Evolutionary conservation across 441 rosid species (phyloP).

Genomic region (Eruca vesicaria): DNA sequence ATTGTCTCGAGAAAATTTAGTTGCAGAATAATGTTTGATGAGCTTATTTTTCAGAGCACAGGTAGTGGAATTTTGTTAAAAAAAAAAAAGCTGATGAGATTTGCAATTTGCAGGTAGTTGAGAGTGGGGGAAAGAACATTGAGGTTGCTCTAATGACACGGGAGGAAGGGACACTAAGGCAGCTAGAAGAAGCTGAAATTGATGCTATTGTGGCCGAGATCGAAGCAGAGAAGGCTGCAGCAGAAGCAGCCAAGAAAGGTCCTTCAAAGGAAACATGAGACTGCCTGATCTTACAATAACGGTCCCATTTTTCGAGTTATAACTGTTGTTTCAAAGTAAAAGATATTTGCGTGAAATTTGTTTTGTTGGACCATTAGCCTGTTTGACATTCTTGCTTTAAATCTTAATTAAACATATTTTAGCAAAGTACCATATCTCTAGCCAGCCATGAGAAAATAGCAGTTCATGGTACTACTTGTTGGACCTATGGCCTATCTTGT

Average conservation of each 20-base stretch:
- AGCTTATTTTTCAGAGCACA: neutral
- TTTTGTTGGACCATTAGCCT: neutral
- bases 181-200: conserved; percentile 87
- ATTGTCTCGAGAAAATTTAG: neutral
- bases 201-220: conserved; percentile 88
- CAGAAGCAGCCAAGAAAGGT: conserved; percentile 91
- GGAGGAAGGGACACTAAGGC: conserved; percentile 60
- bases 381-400: conserved; percentile 9
- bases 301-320: neutral
- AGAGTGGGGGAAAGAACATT: conserved; percentile 98
- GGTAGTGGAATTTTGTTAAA: neutral
- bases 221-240: conserved; percentile 95
- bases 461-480: neutral
- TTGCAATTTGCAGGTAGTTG: conserved; percentile 64
- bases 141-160: conserved; percentile 88
- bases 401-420: neutral
- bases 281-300: neutral
- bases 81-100: neutral
- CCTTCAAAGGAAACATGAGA: conserved; percentile 58
- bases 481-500: neutral
- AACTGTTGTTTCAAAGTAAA: conserved; percentile 6
- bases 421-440: neutral
- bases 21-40: conserved; percentile 1
- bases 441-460: neutral
- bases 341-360: conserved; percentile 4